Evolutionary conservation across 805 yeast genomes (phyloP), one percentile per base, ranked within the genome.

Genomic region (Saccharomycopsis fibuligera): DNA sequence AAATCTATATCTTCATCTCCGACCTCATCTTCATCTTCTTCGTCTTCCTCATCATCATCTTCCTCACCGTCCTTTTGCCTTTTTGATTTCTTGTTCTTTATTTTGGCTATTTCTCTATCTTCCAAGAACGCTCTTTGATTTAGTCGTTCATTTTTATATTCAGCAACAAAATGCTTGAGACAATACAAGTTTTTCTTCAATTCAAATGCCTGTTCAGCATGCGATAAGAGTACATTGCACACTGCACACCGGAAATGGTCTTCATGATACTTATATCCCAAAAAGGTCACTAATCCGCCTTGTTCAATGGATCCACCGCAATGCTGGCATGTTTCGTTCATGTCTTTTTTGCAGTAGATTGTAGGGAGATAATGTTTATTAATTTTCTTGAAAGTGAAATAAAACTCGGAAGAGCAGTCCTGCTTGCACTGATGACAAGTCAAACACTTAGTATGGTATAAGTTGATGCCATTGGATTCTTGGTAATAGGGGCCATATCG

Each of bases 271-370:
- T 51, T 51, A 35, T 39, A 31, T 4, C 47, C 51, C n/a, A 47
- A 31, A 33, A 39, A 47, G 8, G 54, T 51, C 29, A 51, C 51
- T 14, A 47, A 30, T 27, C 51, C 51, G 3, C 51, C 51, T 3
- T 41, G 27, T 21, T 47, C 51, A 16, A 51, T 47, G 10, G 54
- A 37, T 25, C 33, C 42, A 6, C 40, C 41, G 25, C 54, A 51
- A 6, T 12, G 17, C 17, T 23, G 23, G 31, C 54, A 51, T 2
- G 35, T 48, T 24, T 48, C 49, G 23, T 31, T 41, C 54, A 51
- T 51, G 30, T 51, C 54, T 21, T 48, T 51, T 37, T 48, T 51
- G 35, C 54, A 51, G 43, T 47, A 51, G 17, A 51, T 48, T n/a
- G 43, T 44, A 4, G 54, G 54, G 6, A 51, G 27, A 23, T 51